Evolutionary conservation across 2,329 filamentous ascomycete species (phyloP).

Genomic region (Hymenoscyphus albidus): DNA sequence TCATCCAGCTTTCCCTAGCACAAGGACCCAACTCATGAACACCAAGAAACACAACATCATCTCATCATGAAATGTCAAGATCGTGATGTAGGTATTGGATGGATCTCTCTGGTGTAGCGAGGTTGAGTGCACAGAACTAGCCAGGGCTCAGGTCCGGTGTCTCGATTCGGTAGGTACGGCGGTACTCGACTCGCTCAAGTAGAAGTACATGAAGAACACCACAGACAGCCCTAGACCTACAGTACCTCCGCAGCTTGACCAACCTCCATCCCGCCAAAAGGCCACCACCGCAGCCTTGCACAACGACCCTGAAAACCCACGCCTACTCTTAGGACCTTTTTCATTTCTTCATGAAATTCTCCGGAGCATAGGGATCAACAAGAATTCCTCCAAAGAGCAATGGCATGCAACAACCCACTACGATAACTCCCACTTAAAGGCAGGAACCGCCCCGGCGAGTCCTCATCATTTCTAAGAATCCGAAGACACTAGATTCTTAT

Average conservation of each 20-base stretch:
- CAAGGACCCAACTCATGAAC: not conserved
- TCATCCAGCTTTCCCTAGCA: not conserved
- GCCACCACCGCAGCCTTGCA: not conserved
- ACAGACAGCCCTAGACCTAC: not conserved
- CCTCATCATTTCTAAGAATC: too few species aligned
- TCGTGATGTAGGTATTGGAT: not conserved
- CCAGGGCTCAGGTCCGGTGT: not conserved
- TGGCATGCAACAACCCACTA: too few species aligned
- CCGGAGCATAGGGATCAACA: too few species aligned
- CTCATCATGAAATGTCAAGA: not conserved
- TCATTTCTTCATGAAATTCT: not conserved
- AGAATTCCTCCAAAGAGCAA: too few species aligned
- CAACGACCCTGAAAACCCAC: not conserved
- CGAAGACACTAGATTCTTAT: not conserved
- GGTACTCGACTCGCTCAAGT: not conserved
- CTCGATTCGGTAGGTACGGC: not conserved
- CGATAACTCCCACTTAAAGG: too few species aligned
- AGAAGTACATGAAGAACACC: not conserved
- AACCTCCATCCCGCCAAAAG: not conserved
- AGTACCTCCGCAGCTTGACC: not conserved
- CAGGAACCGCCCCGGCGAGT: too few species aligned
- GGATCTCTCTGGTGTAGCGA: not conserved
- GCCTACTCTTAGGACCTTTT: not conserved
- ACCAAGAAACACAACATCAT: not conserved
- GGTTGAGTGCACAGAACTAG: not conserved